Conservation (phyloP, 148 eudicot species). For the Camellia granthamiana region DNA sequence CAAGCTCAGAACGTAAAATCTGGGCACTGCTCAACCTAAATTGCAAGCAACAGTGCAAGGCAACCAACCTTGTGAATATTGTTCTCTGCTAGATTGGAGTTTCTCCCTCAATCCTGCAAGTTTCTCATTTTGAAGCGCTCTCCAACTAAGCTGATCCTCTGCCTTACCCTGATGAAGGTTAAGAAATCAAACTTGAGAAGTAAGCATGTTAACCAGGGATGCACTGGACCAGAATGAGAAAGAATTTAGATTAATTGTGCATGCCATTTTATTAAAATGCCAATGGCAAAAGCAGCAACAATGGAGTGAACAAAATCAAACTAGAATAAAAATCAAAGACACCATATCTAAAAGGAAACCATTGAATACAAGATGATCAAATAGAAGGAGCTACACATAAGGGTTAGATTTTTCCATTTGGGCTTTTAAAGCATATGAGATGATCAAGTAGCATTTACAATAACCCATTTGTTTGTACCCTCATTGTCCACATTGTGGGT, state of each 20-base stretch:
- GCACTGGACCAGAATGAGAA: conserved; percentile 13
- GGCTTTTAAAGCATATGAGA: no score
- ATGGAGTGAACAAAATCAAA: neutral
- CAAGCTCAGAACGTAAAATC: conserved; percentile 1
- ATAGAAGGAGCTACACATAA: neutral
- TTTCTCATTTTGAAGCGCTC: conserved; percentile 75
- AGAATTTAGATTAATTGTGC: neutral
- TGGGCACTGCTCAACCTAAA: neutral
- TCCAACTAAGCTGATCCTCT: conserved; percentile 86
- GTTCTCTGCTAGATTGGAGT: conserved; percentile 58
- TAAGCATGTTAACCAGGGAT: neutral
- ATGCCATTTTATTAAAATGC: neutral
- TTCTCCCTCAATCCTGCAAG: conserved; percentile 64
- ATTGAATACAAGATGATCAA: neutral
- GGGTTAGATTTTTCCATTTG: no score
- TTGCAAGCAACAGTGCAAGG: neutral
- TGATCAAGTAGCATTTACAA: no score
- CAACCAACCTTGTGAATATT: conserved; percentile 56
- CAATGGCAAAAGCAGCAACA: neutral
- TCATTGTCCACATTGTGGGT: neutral
- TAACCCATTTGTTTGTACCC: neutral
- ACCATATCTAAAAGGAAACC: neutral
- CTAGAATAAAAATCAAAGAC: neutral
- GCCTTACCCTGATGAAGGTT: conserved; percentile 59
- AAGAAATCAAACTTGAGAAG: neutral